Evolutionary conservation across 257 asterid genomes (phyloP).

Genomic region (Linaria vulgaris): DNA sequence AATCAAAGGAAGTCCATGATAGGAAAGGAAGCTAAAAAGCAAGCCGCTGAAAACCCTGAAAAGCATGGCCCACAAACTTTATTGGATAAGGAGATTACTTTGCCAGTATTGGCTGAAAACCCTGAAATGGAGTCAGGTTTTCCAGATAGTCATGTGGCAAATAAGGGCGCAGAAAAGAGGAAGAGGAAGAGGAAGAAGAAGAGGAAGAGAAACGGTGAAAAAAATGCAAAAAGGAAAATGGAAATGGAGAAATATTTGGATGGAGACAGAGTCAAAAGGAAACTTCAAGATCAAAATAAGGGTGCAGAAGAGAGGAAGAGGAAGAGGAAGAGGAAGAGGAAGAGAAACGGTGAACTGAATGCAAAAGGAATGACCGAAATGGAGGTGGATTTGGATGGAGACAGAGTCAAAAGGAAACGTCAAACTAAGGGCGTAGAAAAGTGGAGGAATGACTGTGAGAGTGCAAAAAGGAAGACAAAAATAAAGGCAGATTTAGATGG

Average conservation of each 20-base stretch:
- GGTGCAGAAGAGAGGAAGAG: conserved; percentile 22
- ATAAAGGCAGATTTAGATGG: no score
- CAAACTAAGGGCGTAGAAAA: no score
- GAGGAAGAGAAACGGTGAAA: conserved; percentile 12
- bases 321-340: conserved; percentile 6
- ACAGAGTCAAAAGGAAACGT: no score
- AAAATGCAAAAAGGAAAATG: no score
- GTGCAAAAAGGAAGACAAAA: no score
- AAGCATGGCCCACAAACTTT: conserved; percentile 25
- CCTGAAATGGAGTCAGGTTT: conserved; percentile 23
- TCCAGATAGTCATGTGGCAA: conserved; percentile 15
- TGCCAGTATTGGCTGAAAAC: conserved; percentile 29
- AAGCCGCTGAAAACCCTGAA: conserved; percentile 22
- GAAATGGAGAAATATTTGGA: conserved; percentile 20
- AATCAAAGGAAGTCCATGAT: not conserved
- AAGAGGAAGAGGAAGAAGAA: not conserved
- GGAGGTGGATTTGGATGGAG: conserved; percentile 24
- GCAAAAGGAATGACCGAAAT: conserved; percentile 27
- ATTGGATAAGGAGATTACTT: not conserved
- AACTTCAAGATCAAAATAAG: conserved; percentile 25
- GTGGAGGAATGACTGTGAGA: no score
- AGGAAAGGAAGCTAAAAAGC: conserved; percentile 23
- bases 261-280: conserved; percentile 22
- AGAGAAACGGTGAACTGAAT: conserved; percentile 3
- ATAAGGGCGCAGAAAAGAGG: conserved; percentile 23